Evolutionary conservation across 345 rosid genomes (phyloP).

Genomic region (Microcos paniculata): DNA sequence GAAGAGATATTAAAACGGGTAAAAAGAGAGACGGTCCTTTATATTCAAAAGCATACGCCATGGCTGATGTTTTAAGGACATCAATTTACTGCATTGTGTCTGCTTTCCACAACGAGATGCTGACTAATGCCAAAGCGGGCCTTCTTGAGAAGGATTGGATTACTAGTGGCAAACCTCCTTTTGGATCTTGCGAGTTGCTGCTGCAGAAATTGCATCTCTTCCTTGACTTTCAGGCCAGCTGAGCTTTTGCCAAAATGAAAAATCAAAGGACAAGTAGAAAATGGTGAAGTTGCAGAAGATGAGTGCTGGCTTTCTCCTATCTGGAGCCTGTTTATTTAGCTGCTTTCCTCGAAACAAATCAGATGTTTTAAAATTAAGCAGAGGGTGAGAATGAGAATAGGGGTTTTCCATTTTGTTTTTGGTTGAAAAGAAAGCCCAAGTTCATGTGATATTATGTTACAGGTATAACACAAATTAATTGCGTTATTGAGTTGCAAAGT

Average conservation of each 20-base stretch:
- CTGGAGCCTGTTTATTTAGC: neutral
- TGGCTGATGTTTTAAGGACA: constrained; percentile 69
- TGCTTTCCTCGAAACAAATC: neutral
- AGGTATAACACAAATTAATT: neutral
- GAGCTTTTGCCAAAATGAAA: neutral
- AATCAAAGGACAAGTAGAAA: neutral
- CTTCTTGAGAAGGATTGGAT: constrained; percentile 85
- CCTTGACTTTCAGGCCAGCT: constrained; percentile 71
- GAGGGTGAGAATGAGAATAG: neutral
- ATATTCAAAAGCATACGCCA: constrained; percentile 66
- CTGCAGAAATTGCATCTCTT: constrained; percentile 70
- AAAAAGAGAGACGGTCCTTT: constrained; percentile 51
- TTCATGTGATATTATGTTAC: neutral
- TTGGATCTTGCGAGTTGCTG: constrained; percentile 66
- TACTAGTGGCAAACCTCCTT: constrained; percentile 44
- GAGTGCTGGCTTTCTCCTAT: neutral
- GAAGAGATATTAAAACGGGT: constrained; percentile 49
- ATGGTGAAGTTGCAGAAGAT: neutral
- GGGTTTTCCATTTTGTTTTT: neutral
- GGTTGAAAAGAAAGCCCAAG: neutral
- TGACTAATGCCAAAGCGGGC: constrained; percentile 54
- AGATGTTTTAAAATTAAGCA: neutral
- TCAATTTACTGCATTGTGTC: constrained; percentile 70
- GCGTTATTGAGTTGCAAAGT: neutral
- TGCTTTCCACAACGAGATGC: constrained; percentile 77